Evolutionary conservation across 2,329 filamentous ascomycete genomes (phyloP).

Genomic region (Verticillium dahliae): DNA sequence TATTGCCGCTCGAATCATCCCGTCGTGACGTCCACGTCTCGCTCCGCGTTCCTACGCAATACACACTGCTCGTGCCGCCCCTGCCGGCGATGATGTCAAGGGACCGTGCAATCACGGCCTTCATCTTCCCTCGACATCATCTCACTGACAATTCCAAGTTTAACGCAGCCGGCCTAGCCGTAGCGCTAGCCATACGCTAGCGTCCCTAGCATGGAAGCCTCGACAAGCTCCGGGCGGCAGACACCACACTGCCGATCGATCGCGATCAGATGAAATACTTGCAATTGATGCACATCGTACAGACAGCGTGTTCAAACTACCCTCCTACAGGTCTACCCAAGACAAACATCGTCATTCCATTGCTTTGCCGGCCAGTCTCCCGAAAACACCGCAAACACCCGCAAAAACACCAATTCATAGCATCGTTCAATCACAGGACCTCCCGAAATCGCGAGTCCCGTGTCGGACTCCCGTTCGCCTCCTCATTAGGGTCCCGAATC

Average conservation of each 20-base stretch:
- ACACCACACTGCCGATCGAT: neutral
- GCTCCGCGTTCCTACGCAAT: neutral
- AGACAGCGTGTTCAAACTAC: neutral
- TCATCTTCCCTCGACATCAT: neutral
- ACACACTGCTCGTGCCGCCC: neutral
- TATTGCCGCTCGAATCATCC: no score
- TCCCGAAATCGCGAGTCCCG: constrained; percentile 55
- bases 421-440: constrained; percentile 30
- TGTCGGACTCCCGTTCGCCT: constrained; percentile 43
- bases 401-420: neutral
- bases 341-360: neutral
- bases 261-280: neutral
- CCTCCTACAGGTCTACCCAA: neutral
- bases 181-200: neutral
- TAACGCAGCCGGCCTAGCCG: neutral
- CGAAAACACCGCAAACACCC: neutral
- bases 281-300: neutral
- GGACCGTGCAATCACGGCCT: neutral
- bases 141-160: neutral
- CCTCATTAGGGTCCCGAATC: constrained; percentile 23
- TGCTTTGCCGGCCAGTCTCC: neutral
- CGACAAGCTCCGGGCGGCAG: neutral
- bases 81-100: neutral
- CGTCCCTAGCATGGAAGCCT: neutral
- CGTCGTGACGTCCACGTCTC: neutral